Base-by-base conservation (phyloP, 352 stramenopile species). In the Stramenopiles sp. region DNA sequence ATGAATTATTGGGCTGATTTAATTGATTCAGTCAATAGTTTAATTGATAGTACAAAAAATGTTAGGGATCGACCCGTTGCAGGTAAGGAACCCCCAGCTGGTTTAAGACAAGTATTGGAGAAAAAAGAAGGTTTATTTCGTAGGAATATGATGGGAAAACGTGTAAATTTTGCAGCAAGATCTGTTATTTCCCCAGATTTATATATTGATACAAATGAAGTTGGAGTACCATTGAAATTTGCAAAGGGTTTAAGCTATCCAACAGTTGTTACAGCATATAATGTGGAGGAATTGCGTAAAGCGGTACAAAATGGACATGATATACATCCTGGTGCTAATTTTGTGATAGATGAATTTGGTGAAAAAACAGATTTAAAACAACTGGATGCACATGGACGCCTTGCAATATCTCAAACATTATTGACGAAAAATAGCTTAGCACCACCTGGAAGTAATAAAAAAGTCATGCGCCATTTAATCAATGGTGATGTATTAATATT, bases 81-180 rank as follows among this genome's bases (percentile, higher is more conserved):
- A 80, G 7, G 83, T 74, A 6, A 86, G 83, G 77, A 81, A 78
- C 38, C 82, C 82, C 63, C 87, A 0, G 88, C 90, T 73, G 95
- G 95, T 78, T 98, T 99, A 81, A 91, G 95, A 73, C 95, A 99
- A 85, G 83, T 98, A 63, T 93, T 99, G 74, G 96, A 99, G 86
- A 97, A 98, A 85, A 99, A 99, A 85, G 94, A 99, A 85, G 97
- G 97, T 81, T 89, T 99, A 7, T 99, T 99, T 85, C 93, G 97
- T 43, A 98, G 98, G 85, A 87, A 93, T 82, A 94, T 94, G 90
- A 94, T 94, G 90, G 97, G 97, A 73, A 99, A 99, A 87, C 95
- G 97, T 81, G 97, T 99, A 29, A 98, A 99, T 86, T 99, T 97
- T 85, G 94, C 95, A 0, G 98, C 96, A 80, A 92, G 97, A 4